These are phyloP conservation scores for Pleurotus platypus DNA, from an alignment of 768 basidiomycete species.

Conservation along the genomic window DNA sequence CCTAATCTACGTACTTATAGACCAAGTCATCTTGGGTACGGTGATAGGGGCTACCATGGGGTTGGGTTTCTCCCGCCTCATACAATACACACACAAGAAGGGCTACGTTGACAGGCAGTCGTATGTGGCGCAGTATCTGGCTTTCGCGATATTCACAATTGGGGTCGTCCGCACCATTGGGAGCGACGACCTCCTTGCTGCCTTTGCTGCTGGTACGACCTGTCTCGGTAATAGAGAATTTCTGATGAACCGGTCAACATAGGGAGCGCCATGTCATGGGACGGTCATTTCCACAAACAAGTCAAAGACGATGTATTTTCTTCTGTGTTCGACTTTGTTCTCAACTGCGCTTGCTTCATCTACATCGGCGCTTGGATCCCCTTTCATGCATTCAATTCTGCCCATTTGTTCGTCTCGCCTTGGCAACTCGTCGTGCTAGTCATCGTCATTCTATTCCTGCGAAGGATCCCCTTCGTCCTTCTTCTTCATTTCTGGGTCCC, in stretches of 20 bases:
- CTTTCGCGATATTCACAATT: constrained; percentile 67
- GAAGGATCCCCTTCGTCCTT: constrained; percentile 79
- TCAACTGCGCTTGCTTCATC: constrained; percentile 78
- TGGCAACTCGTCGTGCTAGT: constrained; percentile 72
- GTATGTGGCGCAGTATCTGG: constrained; percentile 81
- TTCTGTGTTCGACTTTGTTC: constrained; percentile 84
- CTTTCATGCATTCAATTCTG: constrained; percentile 52
- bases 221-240: not conserved
- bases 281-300: constrained; percentile 76
- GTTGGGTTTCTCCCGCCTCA: constrained; percentile 42
- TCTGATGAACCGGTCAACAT: constrained; percentile 11
- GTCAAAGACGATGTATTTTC: constrained; percentile 87
- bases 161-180: constrained; percentile 82
- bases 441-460: constrained; percentile 63
- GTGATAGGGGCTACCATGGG: constrained; percentile 52
- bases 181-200: constrained; percentile 84
- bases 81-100: constrained; percentile 63
- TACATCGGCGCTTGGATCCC: constrained; percentile 89
- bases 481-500: constrained; percentile 81
- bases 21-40: constrained; percentile 78
- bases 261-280: constrained; percentile 92
- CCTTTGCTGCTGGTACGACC: constrained; percentile 72
- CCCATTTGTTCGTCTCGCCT: constrained; percentile 57
- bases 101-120: constrained; percentile 79
- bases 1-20: constrained; percentile 29